phyloP scores from a whole-genome alignment of 768 basidiomycete species.

The Strobilomyces echinocephalus region DNA sequence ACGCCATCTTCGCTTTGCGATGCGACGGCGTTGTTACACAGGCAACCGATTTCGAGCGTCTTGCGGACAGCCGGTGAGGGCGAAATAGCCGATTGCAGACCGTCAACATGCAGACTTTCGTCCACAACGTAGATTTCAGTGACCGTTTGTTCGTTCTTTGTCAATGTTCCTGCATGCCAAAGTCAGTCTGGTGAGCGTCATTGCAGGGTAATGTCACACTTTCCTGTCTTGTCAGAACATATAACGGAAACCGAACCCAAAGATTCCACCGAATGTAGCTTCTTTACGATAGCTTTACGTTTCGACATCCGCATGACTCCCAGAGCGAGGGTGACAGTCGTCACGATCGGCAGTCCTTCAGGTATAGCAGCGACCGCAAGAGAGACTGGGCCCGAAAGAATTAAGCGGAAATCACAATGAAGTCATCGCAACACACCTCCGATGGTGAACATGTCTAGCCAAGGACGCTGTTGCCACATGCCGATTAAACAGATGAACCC shows the following conservation, averaged over 20 bases:
- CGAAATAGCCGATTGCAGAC: slow-evolving; percentile 37
- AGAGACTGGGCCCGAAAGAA: slow-evolving; percentile 57
- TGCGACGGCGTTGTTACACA: slow-evolving; percentile 85
- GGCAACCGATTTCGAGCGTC: slow-evolving; percentile 73
- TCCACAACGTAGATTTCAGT: slow-evolving; percentile 86
- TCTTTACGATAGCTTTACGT: slow-evolving; percentile 95
- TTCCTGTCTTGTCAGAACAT: slow-evolving; percentile 95
- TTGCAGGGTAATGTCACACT: slow-evolving; percentile 7
- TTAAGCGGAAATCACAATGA: slow-evolving; percentile 2
- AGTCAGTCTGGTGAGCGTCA: neutral
- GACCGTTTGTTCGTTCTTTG: slow-evolving; percentile 95
- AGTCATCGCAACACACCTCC: slow-evolving; percentile 58
- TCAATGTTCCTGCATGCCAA: slow-evolving; percentile 64
- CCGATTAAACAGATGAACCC: slow-evolving; percentile 91
- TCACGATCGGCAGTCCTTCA: slow-evolving; percentile 94
- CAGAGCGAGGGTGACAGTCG: slow-evolving; percentile 92
- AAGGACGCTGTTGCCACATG: slow-evolving; percentile 75
- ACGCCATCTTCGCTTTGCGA: slow-evolving; percentile 62
- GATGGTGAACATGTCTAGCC: slow-evolving; percentile 99
- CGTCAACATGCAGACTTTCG: slow-evolving; percentile 64
- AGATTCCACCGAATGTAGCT: slow-evolving; percentile 90
- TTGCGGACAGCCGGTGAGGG: slow-evolving; percentile 67
- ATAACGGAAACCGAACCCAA: slow-evolving; percentile 95
- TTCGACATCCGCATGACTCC: slow-evolving; percentile 93
- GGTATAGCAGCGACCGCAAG: slow-evolving; percentile 98